A percentile compares a stretch with the other conserved stretches of the same genome.
Evolutionary conservation across 176 grass and related monocot genomes (phyloP).

Genomic region (Microstegium vimineum): DNA sequence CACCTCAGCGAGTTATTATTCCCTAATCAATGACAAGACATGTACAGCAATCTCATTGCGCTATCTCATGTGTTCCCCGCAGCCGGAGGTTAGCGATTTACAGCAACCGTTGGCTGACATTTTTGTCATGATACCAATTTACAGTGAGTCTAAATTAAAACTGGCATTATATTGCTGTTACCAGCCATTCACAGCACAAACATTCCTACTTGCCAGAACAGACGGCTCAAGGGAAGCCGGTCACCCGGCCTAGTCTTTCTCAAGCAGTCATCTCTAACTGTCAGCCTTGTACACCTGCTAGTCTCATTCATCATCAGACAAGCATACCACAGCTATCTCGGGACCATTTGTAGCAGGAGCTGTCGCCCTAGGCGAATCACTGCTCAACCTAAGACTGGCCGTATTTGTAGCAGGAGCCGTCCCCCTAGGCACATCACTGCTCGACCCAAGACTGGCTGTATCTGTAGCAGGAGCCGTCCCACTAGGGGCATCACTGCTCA

Average conservation of each 20-base stretch:
- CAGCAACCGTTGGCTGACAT: neutral
- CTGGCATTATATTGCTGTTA: neutral
- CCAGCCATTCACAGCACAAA: neutral
- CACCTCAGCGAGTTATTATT: neutral
- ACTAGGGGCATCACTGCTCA: neutral
- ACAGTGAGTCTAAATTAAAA: neutral
- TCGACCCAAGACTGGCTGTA: too few species aligned
- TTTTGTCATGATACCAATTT: neutral
- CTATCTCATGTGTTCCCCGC: neutral
- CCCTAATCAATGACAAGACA: neutral
- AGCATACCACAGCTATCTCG: slow-evolving; percentile 22
- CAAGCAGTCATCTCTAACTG: neutral
- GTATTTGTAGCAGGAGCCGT: too few species aligned
- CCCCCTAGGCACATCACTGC: too few species aligned
- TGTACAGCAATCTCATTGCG: neutral
- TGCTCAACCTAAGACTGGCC: too few species aligned
- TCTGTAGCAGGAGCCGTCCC: too few species aligned
- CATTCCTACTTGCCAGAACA: neutral
- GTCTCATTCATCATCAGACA: slow-evolving; percentile 45
- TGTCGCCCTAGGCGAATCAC: too few species aligned
- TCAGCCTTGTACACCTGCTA: neutral
- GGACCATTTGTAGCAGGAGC: neutral
- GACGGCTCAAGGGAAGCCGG: neutral
- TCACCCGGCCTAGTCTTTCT: neutral
- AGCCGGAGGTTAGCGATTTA: neutral